phyloP scores from a whole-genome alignment of 2,329 filamentous ascomycete genomes.

The Trichoderma harzianum region DNA sequence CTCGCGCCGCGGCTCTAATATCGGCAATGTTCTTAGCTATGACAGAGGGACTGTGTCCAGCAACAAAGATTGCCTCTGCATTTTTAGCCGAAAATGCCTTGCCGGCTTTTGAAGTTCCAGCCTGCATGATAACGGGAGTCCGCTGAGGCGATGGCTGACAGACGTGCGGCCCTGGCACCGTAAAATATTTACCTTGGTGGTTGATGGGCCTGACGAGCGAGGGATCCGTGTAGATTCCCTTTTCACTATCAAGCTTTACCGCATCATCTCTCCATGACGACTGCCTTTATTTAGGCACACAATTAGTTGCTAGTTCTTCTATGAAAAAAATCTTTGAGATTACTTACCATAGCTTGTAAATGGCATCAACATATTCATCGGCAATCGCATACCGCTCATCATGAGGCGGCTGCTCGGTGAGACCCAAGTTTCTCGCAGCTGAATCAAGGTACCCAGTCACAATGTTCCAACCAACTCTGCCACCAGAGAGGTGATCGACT shows the following conservation, averaged over 20 bases:
- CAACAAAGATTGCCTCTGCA: conserved; percentile 63
- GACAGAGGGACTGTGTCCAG: conserved; percentile 52
- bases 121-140: conserved; percentile 62
- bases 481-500: conserved; percentile 63
- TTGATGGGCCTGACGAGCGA: conserved; percentile 58
- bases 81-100: conserved; percentile 60
- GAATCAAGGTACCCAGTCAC: conserved; percentile 67
- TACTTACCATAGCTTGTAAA: conserved; percentile 58
- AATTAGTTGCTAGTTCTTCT: neutral
- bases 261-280: conserved; percentile 60
- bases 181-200: conserved; percentile 58
- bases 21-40: conserved; percentile 55
- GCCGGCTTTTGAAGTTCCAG: conserved; percentile 58
- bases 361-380: conserved; percentile 56
- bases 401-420: conserved; percentile 48
- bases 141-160: conserved; percentile 61
- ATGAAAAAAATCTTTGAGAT: neutral
- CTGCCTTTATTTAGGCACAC: conserved; percentile 25
- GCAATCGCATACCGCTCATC: conserved; percentile 56
- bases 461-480: conserved; percentile 51
- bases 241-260: conserved; percentile 52
- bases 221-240: conserved; percentile 44
- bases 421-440: conserved; percentile 61
- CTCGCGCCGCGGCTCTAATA: conserved; percentile 50
- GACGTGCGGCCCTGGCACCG: conserved; percentile 57